These are phyloP conservation scores for Colletotrichum simmondsii DNA, from an alignment of 2,329 filamentous ascomycete species.

Conservation along the genomic window DNA sequence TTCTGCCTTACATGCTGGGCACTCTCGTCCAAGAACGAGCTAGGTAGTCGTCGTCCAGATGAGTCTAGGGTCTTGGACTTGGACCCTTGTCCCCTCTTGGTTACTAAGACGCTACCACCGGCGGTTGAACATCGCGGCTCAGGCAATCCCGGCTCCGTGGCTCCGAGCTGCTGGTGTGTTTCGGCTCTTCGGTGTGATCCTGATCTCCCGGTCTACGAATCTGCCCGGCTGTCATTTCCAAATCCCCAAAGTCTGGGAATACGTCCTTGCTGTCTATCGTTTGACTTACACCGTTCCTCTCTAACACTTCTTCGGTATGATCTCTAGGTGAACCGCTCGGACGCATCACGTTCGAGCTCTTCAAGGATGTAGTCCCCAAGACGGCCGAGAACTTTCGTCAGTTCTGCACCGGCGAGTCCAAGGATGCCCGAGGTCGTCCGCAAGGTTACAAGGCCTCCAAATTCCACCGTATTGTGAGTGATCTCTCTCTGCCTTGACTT, in stretches of 20 bases:
- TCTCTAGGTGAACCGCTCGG: constrained; percentile 82
- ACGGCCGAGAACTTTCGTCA: constrained; percentile 98
- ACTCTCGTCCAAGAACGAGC: neutral
- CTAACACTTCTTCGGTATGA: neutral
- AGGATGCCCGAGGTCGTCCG: constrained; percentile 78
- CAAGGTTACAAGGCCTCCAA: constrained; percentile 96
- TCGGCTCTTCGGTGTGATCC: neutral
- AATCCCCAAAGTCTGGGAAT: neutral
- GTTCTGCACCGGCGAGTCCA: constrained; percentile 94
- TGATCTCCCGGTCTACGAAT: neutral
- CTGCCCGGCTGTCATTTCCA: neutral
- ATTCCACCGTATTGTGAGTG: constrained; percentile 89
- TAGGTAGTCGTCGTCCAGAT: neutral
- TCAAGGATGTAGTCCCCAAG: constrained; percentile 83
- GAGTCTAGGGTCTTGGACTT: neutral
- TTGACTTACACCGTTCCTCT: neutral
- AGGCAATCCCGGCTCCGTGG: neutral
- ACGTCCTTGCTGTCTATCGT: neutral
- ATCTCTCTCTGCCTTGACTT: too few species aligned
- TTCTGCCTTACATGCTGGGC: neutral
- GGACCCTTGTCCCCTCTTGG: neutral
- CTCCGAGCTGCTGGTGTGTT: neutral
- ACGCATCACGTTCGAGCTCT: constrained; percentile 90
- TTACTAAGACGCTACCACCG: neutral
- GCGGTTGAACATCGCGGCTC: neutral